Evolutionary conservation across 73 alveolate genomes (phyloP).

Genomic region (Effrenium voratum): DNA sequence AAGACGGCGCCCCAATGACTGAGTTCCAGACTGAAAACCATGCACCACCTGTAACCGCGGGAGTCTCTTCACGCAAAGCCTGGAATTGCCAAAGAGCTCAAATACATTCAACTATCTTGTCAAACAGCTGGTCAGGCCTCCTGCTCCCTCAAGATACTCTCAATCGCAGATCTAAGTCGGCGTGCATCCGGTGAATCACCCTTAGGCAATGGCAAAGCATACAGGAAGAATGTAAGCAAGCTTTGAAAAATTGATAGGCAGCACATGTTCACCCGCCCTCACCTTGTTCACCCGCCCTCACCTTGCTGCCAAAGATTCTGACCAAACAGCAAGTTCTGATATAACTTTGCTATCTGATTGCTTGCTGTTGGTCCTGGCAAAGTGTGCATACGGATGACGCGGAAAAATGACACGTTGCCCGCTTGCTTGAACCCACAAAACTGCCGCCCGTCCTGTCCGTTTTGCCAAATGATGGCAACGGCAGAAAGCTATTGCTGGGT

Average conservation of each 20-base stretch:
- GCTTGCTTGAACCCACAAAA: background rate
- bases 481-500: background rate
- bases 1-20: background rate
- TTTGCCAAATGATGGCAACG: slow-evolving; percentile 37
- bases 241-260: background rate
- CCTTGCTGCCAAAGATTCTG: background rate
- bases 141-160: slow-evolving; percentile 71
- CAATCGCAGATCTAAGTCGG: slow-evolving; percentile 83
- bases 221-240: background rate
- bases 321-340: slow-evolving; percentile 49
- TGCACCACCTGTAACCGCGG: slow-evolving; percentile 50
- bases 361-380: slow-evolving; percentile 51
- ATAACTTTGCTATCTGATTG: slow-evolving; percentile 63
- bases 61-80: slow-evolving; percentile 75
- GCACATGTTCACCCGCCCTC: background rate
- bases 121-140: background rate
- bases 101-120: background rate
- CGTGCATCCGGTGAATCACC: slow-evolving; percentile 67
- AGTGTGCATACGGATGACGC: background rate
- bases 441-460: background rate
- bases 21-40: slow-evolving; percentile 37
- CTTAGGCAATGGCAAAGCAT: background rate
- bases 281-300: background rate
- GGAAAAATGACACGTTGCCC: background rate
- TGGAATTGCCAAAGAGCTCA: background rate